These are phyloP conservation scores for Ambrosiella xylebori DNA, from an alignment of 2,329 filamentous ascomycete species.

Conservation along the genomic window DNA sequence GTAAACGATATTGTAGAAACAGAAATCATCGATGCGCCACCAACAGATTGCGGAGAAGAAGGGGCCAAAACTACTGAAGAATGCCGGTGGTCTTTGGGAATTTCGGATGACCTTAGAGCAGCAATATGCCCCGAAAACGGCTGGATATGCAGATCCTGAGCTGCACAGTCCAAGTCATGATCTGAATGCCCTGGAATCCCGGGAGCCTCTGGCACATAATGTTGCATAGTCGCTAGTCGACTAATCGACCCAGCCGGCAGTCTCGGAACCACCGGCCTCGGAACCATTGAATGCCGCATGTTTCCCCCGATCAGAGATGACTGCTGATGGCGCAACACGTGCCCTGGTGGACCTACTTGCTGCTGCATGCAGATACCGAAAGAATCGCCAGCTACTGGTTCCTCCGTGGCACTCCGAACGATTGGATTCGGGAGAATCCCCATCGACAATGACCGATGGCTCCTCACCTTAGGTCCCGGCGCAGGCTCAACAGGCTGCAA, in stretches of 20 bases:
- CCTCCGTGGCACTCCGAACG: no score
- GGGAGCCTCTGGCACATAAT: background rate
- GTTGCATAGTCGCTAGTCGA: background rate
- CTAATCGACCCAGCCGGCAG: background rate
- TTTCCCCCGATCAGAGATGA: background rate
- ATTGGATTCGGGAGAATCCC: background rate
- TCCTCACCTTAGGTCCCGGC: background rate
- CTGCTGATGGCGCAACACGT: background rate
- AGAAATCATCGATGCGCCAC: background rate
- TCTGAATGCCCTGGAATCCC: no score
- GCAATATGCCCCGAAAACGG: background rate
- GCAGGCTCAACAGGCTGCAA: background rate
- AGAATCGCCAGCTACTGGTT: no score
- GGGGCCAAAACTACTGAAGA: constrained; percentile 1
- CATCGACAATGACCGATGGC: background rate
- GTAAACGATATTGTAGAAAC: background rate
- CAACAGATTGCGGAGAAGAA: background rate
- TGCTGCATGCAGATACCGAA: no score
- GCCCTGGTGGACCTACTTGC: background rate
- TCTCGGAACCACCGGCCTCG: background rate
- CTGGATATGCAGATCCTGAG: background rate
- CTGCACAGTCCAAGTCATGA: background rate
- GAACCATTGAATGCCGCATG: background rate
- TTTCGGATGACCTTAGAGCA: background rate
- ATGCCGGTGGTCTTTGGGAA: background rate